These are phyloP conservation scores for Penicillium fimorum DNA, from an alignment of 495 filamentous ascomycete species.

Conservation along the genomic window DNA sequence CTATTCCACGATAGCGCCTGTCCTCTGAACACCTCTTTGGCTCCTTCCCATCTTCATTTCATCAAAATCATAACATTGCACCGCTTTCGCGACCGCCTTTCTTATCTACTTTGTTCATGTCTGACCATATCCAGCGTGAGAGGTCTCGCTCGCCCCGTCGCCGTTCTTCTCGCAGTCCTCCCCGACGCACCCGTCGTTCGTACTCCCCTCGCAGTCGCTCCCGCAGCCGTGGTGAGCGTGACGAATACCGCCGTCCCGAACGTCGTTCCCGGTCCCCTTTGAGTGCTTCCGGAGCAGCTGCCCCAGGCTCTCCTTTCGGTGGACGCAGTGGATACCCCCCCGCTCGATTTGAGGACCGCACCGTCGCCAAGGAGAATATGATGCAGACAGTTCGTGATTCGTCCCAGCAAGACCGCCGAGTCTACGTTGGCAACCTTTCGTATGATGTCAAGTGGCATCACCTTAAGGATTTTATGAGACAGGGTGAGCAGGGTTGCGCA, in stretches of 20 bases:
- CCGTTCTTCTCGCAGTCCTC: slow-evolving; percentile 71
- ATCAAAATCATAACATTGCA: slow-evolving; percentile 7
- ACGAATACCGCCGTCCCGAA: slow-evolving; percentile 80
- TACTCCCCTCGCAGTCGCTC: slow-evolving; percentile 93
- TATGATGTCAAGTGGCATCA: slow-evolving; percentile 99
- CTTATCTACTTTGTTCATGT: slow-evolving; percentile 34
- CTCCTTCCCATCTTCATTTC: slow-evolving; percentile 11
- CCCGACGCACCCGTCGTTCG: slow-evolving; percentile 74
- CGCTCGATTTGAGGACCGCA: slow-evolving; percentile 79
- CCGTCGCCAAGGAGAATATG: slow-evolving; percentile 86
- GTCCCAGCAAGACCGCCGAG: slow-evolving; percentile 96
- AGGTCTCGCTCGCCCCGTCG: slow-evolving; percentile 90
- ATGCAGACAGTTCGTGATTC: slow-evolving; percentile 89
- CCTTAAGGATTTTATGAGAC: slow-evolving; percentile 99
- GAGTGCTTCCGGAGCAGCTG: slow-evolving; percentile 68
- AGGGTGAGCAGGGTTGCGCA: slow-evolving; percentile 67
- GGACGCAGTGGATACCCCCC: slow-evolving; percentile 59
- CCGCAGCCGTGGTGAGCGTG: slow-evolving; percentile 62
- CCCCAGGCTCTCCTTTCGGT: slow-evolving; percentile 55
- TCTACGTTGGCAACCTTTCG: slow-evolving; percentile 98
- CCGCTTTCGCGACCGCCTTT: slow-evolving; percentile 20
- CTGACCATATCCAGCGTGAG: slow-evolving; percentile 72
- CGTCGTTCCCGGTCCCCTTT: slow-evolving; percentile 82
- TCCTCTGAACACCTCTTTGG: slow-evolving; percentile 5
- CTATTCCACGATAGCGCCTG: slow-evolving; percentile 1